Base-by-base conservation (phyloP, 140 eudicot genomes). In the Cichorium intybus region DNA sequence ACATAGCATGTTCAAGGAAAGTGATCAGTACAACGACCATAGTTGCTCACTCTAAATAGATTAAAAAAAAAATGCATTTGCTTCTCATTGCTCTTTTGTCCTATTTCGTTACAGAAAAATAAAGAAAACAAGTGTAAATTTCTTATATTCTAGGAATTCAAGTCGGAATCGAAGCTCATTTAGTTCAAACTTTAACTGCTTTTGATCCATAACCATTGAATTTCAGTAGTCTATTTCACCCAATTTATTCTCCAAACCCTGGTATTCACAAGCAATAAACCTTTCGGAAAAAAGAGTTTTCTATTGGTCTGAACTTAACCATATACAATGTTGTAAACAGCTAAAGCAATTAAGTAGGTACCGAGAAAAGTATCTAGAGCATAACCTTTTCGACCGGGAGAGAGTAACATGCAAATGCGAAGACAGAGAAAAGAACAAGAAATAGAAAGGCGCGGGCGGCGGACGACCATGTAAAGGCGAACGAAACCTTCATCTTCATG, bases 381-480 rank as follows among this genome's bases (percentile, higher is more conserved):
- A 54, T 20, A 39, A 91, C 97, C 97, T 87, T 74, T 51, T 91
- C 96, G 10, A 91, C 66, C 17, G 97, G 97, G 16, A 87, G 88
- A 65, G 95, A 85, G 41, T 66, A 70, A 62, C 85, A 88, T 34
- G 93, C 99, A 28, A 72, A 46, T 31, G 60, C 80, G 62, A 92
- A 78, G 50, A 87, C 80, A 37, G 47, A 79, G 50, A 87, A 22
- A 63, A 90, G 86, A 31, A 74, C 3, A 28, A 87, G 17, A 12
- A 82, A 56, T 17, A 87, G 23, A 4, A 66, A 49, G 7, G 76
- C 27, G 24, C 86, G 82, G 21, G 79, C 46, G 48, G 69, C 60
- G 46, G 87, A 80, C 11, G 74, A 60, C 83, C 96, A 82, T 11
- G 80, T 53, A 70, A 90, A 78, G 55, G 79, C 63, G 41, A 80